These are phyloP conservation scores for Mycena galericulata DNA, from an alignment of 768 basidiomycete genomes.

Conservation along the genomic window DNA sequence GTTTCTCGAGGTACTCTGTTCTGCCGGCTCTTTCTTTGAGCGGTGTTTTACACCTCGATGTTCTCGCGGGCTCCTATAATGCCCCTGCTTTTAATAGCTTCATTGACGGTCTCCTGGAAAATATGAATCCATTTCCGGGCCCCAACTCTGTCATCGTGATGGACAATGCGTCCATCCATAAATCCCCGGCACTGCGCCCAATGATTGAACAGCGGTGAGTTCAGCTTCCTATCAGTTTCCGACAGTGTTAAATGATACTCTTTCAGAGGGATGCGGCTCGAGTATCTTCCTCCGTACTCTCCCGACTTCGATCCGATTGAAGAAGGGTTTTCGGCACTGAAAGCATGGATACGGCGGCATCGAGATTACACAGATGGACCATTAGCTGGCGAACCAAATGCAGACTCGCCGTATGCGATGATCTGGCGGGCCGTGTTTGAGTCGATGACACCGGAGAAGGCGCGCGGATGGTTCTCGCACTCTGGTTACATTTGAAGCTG, in stretches of 20 bases:
- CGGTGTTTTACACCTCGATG: neutral
- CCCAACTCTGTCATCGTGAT: neutral
- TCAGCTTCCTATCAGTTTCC: neutral
- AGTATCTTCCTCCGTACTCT: slow-evolving; percentile 45
- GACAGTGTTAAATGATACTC: neutral
- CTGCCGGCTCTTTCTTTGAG: neutral
- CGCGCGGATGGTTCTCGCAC: slow-evolving; percentile 43
- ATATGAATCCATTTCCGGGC: neutral
- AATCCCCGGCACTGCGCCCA: neutral
- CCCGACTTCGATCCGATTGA: slow-evolving; percentile 49
- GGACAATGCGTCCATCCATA: neutral
- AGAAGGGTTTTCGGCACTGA: slow-evolving; percentile 43
- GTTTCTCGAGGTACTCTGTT: neutral
- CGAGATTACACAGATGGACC: slow-evolving; percentile 35
- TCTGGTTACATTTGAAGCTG: slow-evolving; percentile 36
- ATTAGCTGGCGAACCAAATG: slow-evolving; percentile 29
- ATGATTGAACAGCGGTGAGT: neutral
- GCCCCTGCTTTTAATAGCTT: neutral
- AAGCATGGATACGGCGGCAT: slow-evolving; percentile 38
- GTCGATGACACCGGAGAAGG: slow-evolving; percentile 39
- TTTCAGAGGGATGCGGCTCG: slow-evolving; percentile 36
- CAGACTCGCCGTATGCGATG: slow-evolving; percentile 29
- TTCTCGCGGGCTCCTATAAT: neutral
- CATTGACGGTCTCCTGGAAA: neutral
- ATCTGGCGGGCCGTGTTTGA: slow-evolving; percentile 43